Evolutionary conservation across 768 basidiomycete genomes (phyloP), one percentile per base, ranked within the genome.

Genomic region (Neoboletus brunneissimus): DNA sequence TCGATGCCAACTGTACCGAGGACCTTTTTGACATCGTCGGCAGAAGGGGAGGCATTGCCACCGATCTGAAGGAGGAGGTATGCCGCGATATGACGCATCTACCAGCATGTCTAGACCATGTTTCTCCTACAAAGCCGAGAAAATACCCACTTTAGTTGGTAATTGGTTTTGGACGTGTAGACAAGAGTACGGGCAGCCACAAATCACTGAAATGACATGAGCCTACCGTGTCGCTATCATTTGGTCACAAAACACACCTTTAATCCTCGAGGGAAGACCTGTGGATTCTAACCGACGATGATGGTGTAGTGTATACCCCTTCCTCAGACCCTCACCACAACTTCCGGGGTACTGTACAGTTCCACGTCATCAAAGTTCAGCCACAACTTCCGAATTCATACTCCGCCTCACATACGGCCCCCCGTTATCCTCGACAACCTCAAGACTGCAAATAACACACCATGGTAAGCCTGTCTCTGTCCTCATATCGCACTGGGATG

Each of bases 61-160:
- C 94, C 97, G 72, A 86, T 83, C 75, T 90, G 89, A 78, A 98
- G 94, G 73, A 99, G 93, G 58, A 99, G 86, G 82, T 97, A 98
- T 64, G 94, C 92, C 78, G 94, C 95, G 75, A 98, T 79, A 72
- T 94, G 78, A 76, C 90, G 90, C 91, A 94, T 94, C 88, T 90
- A 64, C 31, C 12, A 18, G 41, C 51, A 12, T 54, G 44, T 53
- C 34, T 32, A 42, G 41, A 53, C 45, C 40, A 42, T 7, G 37
- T 40, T 29, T 49, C 22, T 35, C 46, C 45, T 56, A 9, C 32
- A 43, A 47, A 5, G 23, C 23, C 22, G 9, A 52, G 18, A 56
- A 31, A 35, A 53, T 25, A 64, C 76, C 51, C 61, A 84, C 84
- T 81, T 83, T 81, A 62, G 53, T 62, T 68, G 66, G 48, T 60